Percentiles rank a stretch among this genome's conserved stretches.
phyloP scores from a whole-genome alignment of 2,329 filamentous ascomycete genomes.

The Venturia aucupariae region DNA sequence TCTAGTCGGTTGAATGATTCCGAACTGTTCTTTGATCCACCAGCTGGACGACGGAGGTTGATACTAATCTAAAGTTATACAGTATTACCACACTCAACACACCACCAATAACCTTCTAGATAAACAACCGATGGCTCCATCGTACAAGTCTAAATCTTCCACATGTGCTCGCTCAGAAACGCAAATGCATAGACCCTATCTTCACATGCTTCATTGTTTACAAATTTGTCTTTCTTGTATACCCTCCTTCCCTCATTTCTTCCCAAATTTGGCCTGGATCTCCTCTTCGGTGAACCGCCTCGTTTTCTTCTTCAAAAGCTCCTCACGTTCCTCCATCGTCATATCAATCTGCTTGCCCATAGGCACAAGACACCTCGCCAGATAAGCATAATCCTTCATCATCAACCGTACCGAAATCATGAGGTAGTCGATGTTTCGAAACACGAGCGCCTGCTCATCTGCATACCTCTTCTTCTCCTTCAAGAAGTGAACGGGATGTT shows the following conservation, averaged over 20 bases:
- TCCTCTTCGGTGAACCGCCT: constrained; percentile 56
- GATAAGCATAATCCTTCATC: constrained; percentile 59
- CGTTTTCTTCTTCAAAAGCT: constrained; percentile 57
- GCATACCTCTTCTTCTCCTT: constrained; percentile 59
- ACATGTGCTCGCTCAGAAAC: background rate
- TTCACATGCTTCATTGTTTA: too few species aligned
- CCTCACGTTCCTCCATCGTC: constrained; percentile 53
- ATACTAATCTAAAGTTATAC: too few species aligned
- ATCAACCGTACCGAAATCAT: constrained; percentile 63
- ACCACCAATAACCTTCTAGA: background rate
- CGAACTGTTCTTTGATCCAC: too few species aligned
- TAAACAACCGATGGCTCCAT: background rate
- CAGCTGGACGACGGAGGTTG: too few species aligned
- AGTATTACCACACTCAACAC: too few species aligned
- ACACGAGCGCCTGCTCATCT: constrained; percentile 60
- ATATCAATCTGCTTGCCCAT: constrained; percentile 62
- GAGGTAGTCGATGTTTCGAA: constrained; percentile 73
- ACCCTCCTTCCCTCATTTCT: background rate
- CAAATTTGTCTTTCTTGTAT: too few species aligned
- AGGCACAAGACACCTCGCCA: constrained; percentile 63
- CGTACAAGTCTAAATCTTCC: background rate
- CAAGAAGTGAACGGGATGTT: constrained; percentile 66
- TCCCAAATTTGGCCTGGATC: constrained; percentile 47
- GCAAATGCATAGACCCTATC: background rate
- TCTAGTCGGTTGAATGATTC: too few species aligned